Conservation (phyloP, 495 filamentous ascomycete genomes). For the Penicillium cinerascens region DNA sequence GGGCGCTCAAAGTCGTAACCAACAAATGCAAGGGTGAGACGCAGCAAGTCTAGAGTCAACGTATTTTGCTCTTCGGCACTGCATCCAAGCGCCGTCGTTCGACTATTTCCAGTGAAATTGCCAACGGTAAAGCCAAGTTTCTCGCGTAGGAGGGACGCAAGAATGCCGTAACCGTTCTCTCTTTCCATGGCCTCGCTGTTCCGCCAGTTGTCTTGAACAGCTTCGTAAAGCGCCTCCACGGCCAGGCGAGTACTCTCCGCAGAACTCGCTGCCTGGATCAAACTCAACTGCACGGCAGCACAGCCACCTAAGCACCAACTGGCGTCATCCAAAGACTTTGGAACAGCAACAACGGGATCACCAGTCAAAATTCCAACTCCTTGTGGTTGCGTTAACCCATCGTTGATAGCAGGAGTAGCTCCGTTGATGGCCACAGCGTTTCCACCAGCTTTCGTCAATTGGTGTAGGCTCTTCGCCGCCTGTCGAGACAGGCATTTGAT, state of each 20-base stretch:
- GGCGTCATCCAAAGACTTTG: slow-evolving; percentile 84
- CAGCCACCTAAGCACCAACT: slow-evolving; percentile 88
- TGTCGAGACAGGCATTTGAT: slow-evolving; percentile 72
- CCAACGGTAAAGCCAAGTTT: slow-evolving; percentile 57
- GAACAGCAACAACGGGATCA: slow-evolving; percentile 74
- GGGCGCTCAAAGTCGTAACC: slow-evolving; percentile 76
- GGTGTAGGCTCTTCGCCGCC: slow-evolving; percentile 67
- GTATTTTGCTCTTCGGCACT: slow-evolving; percentile 51
- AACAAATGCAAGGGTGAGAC: slow-evolving; percentile 75
- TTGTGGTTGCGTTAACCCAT: slow-evolving; percentile 71
- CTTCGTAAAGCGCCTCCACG: slow-evolving; percentile 77
- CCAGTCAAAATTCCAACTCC: slow-evolving; percentile 81
- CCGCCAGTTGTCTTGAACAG: slow-evolving; percentile 84
- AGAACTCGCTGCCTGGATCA: slow-evolving; percentile 73
- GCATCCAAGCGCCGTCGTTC: slow-evolving; percentile 32
- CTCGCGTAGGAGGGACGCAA: slow-evolving; percentile 70
- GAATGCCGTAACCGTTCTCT: slow-evolving; percentile 89
- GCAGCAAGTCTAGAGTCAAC: slow-evolving; percentile 69
- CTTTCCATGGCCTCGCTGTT: slow-evolving; percentile 98
- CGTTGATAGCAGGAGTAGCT: slow-evolving; percentile 82
- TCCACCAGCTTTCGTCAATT: slow-evolving; percentile 66
- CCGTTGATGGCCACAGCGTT: slow-evolving; percentile 84
- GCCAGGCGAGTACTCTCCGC: slow-evolving; percentile 67
- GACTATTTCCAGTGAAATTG: slow-evolving; percentile 24
- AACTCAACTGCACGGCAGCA: slow-evolving; percentile 74